Conservation (phyloP, 2,329 filamentous ascomycete species). For the Cladosporium sp. region DNA sequence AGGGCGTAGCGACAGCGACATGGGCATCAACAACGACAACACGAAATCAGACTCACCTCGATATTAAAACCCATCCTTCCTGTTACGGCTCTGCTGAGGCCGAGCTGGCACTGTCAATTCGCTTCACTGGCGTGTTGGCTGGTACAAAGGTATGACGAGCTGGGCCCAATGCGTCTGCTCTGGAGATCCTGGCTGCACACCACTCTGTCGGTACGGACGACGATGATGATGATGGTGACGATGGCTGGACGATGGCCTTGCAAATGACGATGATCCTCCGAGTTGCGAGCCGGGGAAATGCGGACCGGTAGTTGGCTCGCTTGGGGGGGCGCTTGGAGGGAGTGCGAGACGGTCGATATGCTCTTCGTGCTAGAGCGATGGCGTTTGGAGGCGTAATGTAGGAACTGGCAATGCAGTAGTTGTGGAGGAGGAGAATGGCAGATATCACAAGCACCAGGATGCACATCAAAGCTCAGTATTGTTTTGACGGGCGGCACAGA, state of each 20-base stretch:
- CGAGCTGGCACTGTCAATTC: background rate
- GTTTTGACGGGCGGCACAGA: constrained; percentile 7
- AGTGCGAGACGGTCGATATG: background rate
- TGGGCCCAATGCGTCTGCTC: background rate
- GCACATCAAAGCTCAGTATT: constrained; percentile 7
- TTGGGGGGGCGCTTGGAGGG: background rate
- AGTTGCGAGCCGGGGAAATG: constrained; percentile 16
- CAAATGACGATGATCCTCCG: constrained; percentile 12
- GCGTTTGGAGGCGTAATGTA: constrained; percentile 4
- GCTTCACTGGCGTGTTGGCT: background rate
- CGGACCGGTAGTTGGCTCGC: constrained; percentile 17
- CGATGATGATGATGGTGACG: constrained; percentile 12
- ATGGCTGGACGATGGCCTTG: background rate
- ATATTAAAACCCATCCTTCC: background rate
- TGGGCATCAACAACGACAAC: background rate
- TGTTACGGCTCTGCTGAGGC: background rate
- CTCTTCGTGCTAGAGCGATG: constrained; percentile 4
- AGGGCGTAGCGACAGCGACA: background rate
- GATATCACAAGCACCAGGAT: background rate
- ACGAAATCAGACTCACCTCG: background rate
- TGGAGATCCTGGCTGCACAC: constrained; percentile 16
- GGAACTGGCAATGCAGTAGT: background rate
- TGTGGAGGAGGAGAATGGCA: background rate
- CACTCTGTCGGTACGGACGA: background rate
- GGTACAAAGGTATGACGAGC: background rate